Percentiles rank a stretch among this genome's conserved stretches.
Conservation (phyloP, 2,329 filamentous ascomycete species). For the Colletotrichum spaethianum region DNA sequence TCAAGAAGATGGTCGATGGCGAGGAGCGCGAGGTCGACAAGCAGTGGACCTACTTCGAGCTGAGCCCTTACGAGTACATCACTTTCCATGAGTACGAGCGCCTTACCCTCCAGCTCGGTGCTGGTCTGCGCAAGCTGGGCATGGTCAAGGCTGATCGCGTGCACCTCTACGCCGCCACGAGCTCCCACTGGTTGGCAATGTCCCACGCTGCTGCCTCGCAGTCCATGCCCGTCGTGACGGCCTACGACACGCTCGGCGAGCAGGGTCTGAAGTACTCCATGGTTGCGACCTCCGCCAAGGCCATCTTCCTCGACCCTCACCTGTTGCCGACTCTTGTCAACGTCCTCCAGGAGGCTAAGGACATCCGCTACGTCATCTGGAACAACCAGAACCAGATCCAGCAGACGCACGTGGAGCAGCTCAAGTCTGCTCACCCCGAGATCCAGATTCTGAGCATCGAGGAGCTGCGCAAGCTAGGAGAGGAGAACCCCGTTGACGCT, state of each 20-base stretch:
- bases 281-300: conserved; percentile 78
- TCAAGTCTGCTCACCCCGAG: conserved; percentile 58
- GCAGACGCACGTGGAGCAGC: conserved; percentile 63
- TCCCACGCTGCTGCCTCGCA: conserved; percentile 75
- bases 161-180: conserved; percentile 86
- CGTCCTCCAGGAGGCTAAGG: conserved; percentile 64
- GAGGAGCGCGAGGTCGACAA: conserved; percentile 86
- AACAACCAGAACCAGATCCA: conserved; percentile 68
- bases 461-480: conserved; percentile 64
- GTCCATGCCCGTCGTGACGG: conserved; percentile 87
- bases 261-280: conserved; percentile 83
- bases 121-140: conserved; percentile 81
- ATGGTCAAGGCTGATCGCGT: conserved; percentile 76
- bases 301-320: conserved; percentile 69
- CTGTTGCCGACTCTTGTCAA: conserved; percentile 72
- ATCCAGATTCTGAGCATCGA: conserved; percentile 65
- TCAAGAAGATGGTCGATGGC: conserved; percentile 90
- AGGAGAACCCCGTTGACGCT: conserved; percentile 77
- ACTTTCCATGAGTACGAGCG: conserved; percentile 85
- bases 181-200: conserved; percentile 65
- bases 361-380: conserved; percentile 68
- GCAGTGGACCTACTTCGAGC: conserved; percentile 90
- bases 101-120: conserved; percentile 76
- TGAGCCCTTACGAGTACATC: conserved; percentile 83
- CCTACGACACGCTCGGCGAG: conserved; percentile 85